Percentiles rank a stretch among this genome's conserved stretches.
phyloP scores from a whole-genome alignment of 148 eudicot genomes.

The Fallopia convolvulus region DNA sequence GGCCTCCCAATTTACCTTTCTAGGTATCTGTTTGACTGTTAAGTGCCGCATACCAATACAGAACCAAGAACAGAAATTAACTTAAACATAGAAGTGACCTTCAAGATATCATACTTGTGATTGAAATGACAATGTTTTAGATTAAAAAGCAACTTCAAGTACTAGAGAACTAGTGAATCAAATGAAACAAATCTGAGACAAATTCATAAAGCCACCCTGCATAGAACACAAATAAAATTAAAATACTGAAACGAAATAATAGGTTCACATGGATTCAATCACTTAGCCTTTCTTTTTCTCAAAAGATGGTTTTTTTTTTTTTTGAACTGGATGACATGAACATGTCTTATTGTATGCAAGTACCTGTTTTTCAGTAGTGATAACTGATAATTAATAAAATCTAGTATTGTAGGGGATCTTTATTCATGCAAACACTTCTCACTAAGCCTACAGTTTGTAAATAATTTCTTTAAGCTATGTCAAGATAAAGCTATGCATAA shows the following conservation, averaged over 20 bases:
- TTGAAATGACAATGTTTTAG: background rate
- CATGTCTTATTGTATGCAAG: background rate
- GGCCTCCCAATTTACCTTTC: slow-evolving; percentile 66
- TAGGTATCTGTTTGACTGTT: slow-evolving; percentile 78
- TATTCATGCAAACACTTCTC: background rate
- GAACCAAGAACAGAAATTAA: background rate
- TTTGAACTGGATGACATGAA: background rate
- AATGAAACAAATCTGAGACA: background rate
- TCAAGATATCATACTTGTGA: background rate
- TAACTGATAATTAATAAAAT: background rate
- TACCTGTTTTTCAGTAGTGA: background rate
- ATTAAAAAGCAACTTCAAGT: background rate
- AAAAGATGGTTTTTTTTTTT: background rate
- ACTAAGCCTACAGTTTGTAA: background rate
- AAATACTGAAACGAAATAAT: background rate
- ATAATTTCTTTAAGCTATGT: background rate
- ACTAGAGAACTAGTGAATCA: background rate
- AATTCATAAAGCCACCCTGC: background rate
- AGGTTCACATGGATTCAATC: background rate
- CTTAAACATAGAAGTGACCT: background rate
- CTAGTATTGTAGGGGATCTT: background rate
- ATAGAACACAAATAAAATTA: background rate
- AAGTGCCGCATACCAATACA: slow-evolving; percentile 30
- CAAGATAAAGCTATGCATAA: background rate
- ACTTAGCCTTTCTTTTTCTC: background rate